Conservation (phyloP, 768 basidiomycete species). For the Leccinum barrowsii region DNA sequence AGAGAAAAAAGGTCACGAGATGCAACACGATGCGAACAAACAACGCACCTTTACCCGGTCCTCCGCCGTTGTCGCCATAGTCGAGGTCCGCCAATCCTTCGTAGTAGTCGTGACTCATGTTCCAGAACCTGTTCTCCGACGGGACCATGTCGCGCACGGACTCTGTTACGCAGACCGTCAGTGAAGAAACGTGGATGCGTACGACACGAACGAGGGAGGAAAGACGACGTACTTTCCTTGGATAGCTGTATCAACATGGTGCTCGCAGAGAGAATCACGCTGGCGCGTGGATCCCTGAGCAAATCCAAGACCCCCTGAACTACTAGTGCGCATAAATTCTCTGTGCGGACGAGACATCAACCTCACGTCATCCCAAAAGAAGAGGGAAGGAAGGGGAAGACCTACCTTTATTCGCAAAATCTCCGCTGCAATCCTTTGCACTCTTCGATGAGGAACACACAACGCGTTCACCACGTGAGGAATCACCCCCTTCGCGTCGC, state of each 20-base stretch:
- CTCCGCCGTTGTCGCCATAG: slow-evolving; percentile 10
- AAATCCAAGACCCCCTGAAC: too few species aligned
- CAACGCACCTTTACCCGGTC: slow-evolving; percentile 10
- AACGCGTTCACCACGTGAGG: slow-evolving; percentile 14
- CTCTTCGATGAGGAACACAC: slow-evolving; percentile 11
- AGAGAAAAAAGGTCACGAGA: too few species aligned
- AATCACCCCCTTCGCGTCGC: slow-evolving; percentile 10
- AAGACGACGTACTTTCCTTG: slow-evolving; percentile 12
- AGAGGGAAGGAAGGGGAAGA: not conserved
- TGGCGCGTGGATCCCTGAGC: too few species aligned
- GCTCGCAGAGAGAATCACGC: too few species aligned
- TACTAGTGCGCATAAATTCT: too few species aligned
- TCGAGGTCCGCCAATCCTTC: slow-evolving; percentile 11
- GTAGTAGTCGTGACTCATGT: slow-evolving; percentile 20
- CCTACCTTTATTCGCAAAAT: slow-evolving; percentile 11
- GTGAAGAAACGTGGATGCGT: not conserved
- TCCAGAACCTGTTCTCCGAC: slow-evolving; percentile 12
- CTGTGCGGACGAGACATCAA: too few species aligned
- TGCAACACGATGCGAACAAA: not conserved
- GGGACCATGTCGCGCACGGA: slow-evolving; percentile 16
- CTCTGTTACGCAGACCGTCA: not conserved
- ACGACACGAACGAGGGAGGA: not conserved
- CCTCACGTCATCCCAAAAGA: too few species aligned
- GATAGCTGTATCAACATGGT: too few species aligned
- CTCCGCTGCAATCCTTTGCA: slow-evolving; percentile 17